Conservation (phyloP, 2,329 filamentous ascomycete species). For the Coniella vitis region DNA sequence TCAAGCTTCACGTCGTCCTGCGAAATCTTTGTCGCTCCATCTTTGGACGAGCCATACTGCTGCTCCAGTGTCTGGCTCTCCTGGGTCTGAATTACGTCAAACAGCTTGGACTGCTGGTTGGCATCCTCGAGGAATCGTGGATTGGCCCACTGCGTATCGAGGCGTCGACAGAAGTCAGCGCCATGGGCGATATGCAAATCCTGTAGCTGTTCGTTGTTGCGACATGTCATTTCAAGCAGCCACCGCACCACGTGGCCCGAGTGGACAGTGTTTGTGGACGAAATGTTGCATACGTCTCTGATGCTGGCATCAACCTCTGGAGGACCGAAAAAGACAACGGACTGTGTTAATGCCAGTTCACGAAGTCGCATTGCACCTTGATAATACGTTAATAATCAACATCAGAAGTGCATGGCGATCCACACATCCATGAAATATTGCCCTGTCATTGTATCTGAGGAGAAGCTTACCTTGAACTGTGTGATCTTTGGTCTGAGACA, state of each 20-base stretch:
- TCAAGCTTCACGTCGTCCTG: slow-evolving; percentile 6
- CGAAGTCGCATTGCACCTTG: slow-evolving; percentile 59
- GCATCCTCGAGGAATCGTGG: slow-evolving; percentile 31
- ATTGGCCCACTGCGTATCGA: slow-evolving; percentile 39
- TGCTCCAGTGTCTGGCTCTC: slow-evolving; percentile 52
- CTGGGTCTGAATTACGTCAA: slow-evolving; percentile 38
- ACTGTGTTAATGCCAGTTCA: slow-evolving; percentile 49
- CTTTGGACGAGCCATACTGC: slow-evolving; percentile 39
- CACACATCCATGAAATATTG: not conserved
- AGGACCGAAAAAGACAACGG: slow-evolving; percentile 47
- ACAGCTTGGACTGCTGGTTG: slow-evolving; percentile 30
- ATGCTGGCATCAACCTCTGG: slow-evolving; percentile 58
- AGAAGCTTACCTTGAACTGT: slow-evolving; percentile 49
- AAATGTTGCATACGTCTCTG: slow-evolving; percentile 35
- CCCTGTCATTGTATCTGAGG: not conserved
- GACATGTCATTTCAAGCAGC: slow-evolving; percentile 59
- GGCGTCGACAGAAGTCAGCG: slow-evolving; percentile 50
- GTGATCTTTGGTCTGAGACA: slow-evolving; percentile 53
- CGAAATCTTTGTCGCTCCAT: slow-evolving; percentile 18
- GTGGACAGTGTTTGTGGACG: slow-evolving; percentile 23
- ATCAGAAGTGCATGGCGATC: too few species aligned
- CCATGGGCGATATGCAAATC: slow-evolving; percentile 55
- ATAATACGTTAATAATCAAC: not conserved
- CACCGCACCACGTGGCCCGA: slow-evolving; percentile 42
- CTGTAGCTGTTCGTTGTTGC: slow-evolving; percentile 50